Evolutionary conservation across 495 filamentous ascomycete species (phyloP), one percentile per base, ranked within the genome.

Genomic region (Parathielavia hyrcaniae): DNA sequence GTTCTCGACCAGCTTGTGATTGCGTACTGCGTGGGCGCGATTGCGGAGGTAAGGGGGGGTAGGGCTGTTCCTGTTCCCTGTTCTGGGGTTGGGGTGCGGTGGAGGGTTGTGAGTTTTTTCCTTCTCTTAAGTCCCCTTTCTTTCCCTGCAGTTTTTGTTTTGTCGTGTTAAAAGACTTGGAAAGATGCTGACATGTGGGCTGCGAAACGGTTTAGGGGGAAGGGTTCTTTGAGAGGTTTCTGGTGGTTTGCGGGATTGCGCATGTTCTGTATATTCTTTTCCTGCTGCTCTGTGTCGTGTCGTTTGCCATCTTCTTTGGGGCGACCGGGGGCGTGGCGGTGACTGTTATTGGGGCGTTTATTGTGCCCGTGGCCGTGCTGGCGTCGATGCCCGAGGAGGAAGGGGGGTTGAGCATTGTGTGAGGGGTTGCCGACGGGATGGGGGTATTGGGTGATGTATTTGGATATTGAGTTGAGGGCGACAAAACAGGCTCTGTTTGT

Each of bases 261-360:
- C 52, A 55, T n/a, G 52, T 46, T 16, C 22, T 55, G 41, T 55
- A 45, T n/a, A 11, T 47, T 17, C n/a, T 44, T 13, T 9, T 55
- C 17, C 26, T 46, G 22, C 5, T 55, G 7, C 5, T 36, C 6
- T 26, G 14, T 1, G 14, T 55, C 23, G 41, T 47, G 13, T n/a
- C 41, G 11, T 9, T 23, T 16, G 53, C 53, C 41, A 36, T 46
- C 41, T 38, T 47, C 43, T 46, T 38, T 47, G 53, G 53, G 32
- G 19, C n/a, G 6, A 55, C 53, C 3, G 53, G 53, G 4, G 43
- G 41, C 14, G 7, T 12, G 1, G 7, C 39, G 1, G 14, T 55
- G 53, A 46, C 34, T 12, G 16, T 47, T 5, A 19, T 43, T 23
- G 53, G 53, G 11, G 30, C 23, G 17, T 17, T 22, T 4, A 36